These are phyloP conservation scores for Dipteronia sinensis DNA, from an alignment of 345 rosid genomes.

Conservation along the genomic window DNA sequence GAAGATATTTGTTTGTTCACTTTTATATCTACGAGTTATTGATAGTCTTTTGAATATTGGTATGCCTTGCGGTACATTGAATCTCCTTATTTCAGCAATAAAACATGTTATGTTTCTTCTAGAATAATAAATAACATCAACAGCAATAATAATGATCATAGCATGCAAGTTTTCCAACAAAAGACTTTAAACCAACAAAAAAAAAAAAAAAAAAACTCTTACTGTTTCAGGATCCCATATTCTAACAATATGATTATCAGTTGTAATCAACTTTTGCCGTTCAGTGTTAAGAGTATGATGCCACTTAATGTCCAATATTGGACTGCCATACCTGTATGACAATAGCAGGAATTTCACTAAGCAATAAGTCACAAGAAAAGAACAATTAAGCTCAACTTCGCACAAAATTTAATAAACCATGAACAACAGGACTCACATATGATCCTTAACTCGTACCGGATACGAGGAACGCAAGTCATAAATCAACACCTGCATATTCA, in stretches of 20 bases:
- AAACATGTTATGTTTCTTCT: neutral
- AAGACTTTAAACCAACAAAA: neutral
- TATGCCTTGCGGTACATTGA: neutral
- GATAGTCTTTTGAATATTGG: neutral
- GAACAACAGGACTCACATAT: constrained; percentile 64
- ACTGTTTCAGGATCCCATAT: constrained; percentile 98
- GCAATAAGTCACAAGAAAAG: constrained; percentile 11
- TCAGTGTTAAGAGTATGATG: constrained; percentile 81
- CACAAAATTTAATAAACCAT: neutral
- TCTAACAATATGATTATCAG: constrained; percentile 84
- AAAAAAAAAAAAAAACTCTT: constrained; percentile 17
- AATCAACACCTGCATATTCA: constrained; percentile 67
- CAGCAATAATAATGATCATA: neutral
- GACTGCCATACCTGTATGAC: constrained; percentile 77
- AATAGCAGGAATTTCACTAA: constrained; percentile 9
- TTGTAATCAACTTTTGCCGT: constrained; percentile 67
- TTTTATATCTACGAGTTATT: neutral
- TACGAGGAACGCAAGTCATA: constrained; percentile 89
- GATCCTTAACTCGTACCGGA: constrained; percentile 82
- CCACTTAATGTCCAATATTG: constrained; percentile 92
- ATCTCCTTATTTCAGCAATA: neutral
- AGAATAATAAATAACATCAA: neutral
- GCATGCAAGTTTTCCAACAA: constrained; percentile 6
- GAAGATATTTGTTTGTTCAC: neutral
- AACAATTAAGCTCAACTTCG: constrained; percentile 6